A percentile compares a stretch with the other conserved stretches of the same genome.
Evolutionary conservation across 148 eudicot species (phyloP).

Genomic region (Mesembryanthemum crystallinum): DNA sequence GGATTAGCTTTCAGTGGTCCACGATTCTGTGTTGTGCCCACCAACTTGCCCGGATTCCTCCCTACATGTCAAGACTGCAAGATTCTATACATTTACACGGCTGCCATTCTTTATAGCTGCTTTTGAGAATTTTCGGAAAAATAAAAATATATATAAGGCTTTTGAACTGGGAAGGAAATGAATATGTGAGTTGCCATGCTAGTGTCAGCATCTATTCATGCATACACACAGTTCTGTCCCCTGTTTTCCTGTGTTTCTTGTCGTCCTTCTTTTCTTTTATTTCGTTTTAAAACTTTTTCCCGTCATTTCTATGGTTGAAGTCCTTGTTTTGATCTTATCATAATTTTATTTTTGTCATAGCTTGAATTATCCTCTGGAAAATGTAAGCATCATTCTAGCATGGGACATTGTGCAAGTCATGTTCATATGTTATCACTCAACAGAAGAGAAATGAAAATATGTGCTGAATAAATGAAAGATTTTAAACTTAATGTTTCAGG

Average conservation of each 20-base stretch:
- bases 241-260: too few species aligned
- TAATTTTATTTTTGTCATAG: too few species aligned
- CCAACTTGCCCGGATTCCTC: slow-evolving; percentile 43
- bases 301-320: too few species aligned
- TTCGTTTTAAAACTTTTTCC: too few species aligned
- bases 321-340: too few species aligned
- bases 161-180: background rate
- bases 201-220: background rate
- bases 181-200: background rate
- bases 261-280: too few species aligned
- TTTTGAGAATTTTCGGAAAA: background rate
- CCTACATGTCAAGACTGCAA: slow-evolving; percentile 15
- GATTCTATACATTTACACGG: slow-evolving; percentile 20
- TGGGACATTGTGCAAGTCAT: too few species aligned
- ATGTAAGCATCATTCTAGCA: too few species aligned
- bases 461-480: background rate
- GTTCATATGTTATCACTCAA: background rate
- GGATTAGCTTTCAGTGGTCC: background rate
- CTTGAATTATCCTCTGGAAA: too few species aligned
- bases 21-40: slow-evolving; percentile 39
- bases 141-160: background rate
- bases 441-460: background rate
- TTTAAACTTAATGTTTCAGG: slow-evolving; percentile 6
- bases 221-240: background rate
- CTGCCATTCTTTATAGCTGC: background rate